Percentiles rank a stretch among this genome's conserved stretches.
phyloP scores from a whole-genome alignment of 768 basidiomycete genomes.

The Tulasnella sp. region DNA sequence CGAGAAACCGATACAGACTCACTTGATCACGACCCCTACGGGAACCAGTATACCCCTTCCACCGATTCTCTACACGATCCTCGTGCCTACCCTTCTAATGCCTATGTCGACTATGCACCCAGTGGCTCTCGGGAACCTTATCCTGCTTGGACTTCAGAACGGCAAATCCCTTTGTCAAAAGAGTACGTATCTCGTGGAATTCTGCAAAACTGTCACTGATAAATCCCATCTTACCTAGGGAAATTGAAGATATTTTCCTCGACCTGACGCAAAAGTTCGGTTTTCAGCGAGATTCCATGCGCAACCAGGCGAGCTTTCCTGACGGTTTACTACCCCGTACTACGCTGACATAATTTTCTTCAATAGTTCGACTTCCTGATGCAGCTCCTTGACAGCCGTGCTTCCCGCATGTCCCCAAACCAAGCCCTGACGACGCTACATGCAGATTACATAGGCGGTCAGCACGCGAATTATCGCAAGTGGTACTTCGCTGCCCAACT shows the following conservation, averaged over 20 bases:
- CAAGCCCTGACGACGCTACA: slow-evolving; percentile 91
- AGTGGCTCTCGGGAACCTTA: slow-evolving; percentile 67
- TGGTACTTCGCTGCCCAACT: slow-evolving; percentile 99
- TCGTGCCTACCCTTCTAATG: slow-evolving; percentile 57
- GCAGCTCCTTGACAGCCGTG: slow-evolving; percentile 93
- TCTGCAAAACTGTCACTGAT: background rate
- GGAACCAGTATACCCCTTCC: slow-evolving; percentile 56
- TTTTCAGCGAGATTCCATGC: slow-evolving; percentile 90
- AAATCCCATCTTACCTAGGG: slow-evolving; percentile 26
- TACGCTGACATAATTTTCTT: background rate
- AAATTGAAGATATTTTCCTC: slow-evolving; percentile 96
- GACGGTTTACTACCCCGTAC: background rate
- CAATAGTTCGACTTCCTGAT: slow-evolving; percentile 89
- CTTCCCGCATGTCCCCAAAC: slow-evolving; percentile 93
- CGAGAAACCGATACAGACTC: slow-evolving; percentile 59
- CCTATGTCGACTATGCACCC: slow-evolving; percentile 49
- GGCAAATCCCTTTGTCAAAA: slow-evolving; percentile 92
- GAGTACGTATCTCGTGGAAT: slow-evolving; percentile 44
- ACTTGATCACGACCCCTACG: slow-evolving; percentile 54
- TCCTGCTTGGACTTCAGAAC: slow-evolving; percentile 86
- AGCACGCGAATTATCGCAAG: slow-evolving; percentile 97
- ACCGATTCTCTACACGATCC: slow-evolving; percentile 54
- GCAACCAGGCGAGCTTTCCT: slow-evolving; percentile 61
- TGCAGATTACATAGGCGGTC: slow-evolving; percentile 97
- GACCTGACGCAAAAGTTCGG: slow-evolving; percentile 98